Percentiles rank a stretch among this genome's conserved stretches.
phyloP scores from a whole-genome alignment of 2,329 filamentous ascomycete species.

The Falciphora oryzae region DNA sequence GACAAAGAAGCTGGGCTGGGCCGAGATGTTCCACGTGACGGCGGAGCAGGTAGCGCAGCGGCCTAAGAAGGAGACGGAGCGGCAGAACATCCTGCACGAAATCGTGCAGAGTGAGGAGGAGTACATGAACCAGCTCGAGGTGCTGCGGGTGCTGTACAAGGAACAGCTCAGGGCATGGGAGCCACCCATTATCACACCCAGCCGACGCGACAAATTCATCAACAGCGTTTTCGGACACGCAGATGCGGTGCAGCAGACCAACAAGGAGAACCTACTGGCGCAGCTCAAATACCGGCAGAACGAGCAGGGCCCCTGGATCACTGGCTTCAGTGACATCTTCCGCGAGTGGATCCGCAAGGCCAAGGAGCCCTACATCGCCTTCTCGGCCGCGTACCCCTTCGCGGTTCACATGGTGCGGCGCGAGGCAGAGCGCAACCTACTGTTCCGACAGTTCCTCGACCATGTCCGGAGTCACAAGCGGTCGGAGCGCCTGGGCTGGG shows the following conservation, averaged over 20 bases:
- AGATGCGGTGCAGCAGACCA: conserved; percentile 81
- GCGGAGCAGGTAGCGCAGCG: conserved; percentile 68
- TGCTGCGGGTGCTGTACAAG: conserved; percentile 78
- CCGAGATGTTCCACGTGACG: conserved; percentile 77
- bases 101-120: conserved; percentile 89
- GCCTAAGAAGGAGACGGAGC: conserved; percentile 81
- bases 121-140: conserved; percentile 84
- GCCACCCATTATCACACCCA: conserved; percentile 74
- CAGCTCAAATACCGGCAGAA: conserved; percentile 96
- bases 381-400: conserved; percentile 79
- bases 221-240: conserved; percentile 84
- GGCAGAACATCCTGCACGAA: conserved; percentile 92
- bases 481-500: conserved; percentile 83
- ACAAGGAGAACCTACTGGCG: conserved; percentile 85
- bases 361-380: conserved; percentile 81
- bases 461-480: conserved; percentile 71
- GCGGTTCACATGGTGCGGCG: conserved; percentile 78
- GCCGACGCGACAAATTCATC: conserved; percentile 74
- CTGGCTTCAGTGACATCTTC: conserved; percentile 94
- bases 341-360: conserved; percentile 98
- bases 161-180: conserved; percentile 69
- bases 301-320: conserved; percentile 92
- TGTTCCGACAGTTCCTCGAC: conserved; percentile 83
- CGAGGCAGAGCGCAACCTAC: conserved; percentile 76
- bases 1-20: conserved; percentile 76